Evolutionary conservation across 2,329 filamentous ascomycete species (phyloP).

Genomic region (Aureobasidium musti): DNA sequence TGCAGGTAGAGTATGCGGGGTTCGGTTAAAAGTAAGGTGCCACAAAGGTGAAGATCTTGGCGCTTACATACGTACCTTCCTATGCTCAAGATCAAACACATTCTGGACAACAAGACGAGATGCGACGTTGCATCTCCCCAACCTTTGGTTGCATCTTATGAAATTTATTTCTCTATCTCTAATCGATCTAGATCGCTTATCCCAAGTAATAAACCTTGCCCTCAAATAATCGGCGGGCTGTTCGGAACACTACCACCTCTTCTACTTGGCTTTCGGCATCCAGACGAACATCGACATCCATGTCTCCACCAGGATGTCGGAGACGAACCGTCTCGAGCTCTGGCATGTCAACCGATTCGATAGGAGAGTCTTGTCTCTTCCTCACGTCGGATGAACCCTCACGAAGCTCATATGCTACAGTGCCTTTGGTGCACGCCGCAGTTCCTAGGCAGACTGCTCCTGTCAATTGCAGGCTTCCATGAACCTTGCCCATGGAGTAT

Average conservation of each 20-base stretch:
- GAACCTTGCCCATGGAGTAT: slow-evolving; percentile 41
- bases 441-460: slow-evolving; percentile 40
- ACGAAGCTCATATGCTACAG: slow-evolving; percentile 35
- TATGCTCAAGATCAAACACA: no score
- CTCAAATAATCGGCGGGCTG: slow-evolving; percentile 34
- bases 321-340: slow-evolving; percentile 34
- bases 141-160: no score
- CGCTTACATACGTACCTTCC: no score
- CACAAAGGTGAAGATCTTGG: no score
- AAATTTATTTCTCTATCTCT: neutral
- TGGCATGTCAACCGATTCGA: neutral
- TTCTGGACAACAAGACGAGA: no score
- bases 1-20: neutral
- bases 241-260: slow-evolving; percentile 35
- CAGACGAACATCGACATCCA: slow-evolving; percentile 37
- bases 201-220: slow-evolving; percentile 34
- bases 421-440: slow-evolving; percentile 39
- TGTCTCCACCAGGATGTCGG: slow-evolving; percentile 37
- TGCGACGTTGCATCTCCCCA: no score
- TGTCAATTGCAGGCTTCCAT: slow-evolving; percentile 41
- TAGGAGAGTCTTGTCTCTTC: slow-evolving; percentile 7
- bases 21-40: neutral
- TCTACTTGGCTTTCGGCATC: slow-evolving; percentile 34
- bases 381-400: neutral
- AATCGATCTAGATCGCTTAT: neutral